Evolutionary conservation across 805 yeast genomes (phyloP), one percentile per base, ranked within the genome.

Genomic region (Brettanomyces bruxellensis): DNA sequence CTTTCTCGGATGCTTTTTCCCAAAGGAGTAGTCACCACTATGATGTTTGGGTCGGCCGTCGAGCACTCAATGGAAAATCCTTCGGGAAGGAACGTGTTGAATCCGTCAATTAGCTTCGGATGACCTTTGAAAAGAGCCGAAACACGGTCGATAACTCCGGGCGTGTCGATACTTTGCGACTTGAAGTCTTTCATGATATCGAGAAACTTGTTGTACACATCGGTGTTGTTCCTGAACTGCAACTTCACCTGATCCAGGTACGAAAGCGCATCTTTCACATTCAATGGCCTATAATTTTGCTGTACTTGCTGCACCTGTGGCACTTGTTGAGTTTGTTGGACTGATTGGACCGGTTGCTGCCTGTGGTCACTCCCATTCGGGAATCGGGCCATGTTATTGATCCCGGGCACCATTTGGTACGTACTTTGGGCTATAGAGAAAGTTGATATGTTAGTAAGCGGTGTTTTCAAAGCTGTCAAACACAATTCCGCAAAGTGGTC

Each of bases 161-260:
- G 99, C 0, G 99, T 93, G 64, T 93, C 98, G 57, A 93, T 90
- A 50, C 80, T 79, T 69, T 91, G 97, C 45, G 95, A 83, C 70
- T 95, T 95, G 71, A 93, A 95, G 62, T 95, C 99, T 70, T 95
- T 95, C 99, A 93, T 93, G 53, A 93, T 91, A 62, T 93, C 99
- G 59, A 93, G 73, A 59, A 95, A 93, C 64, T 86, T 89, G 65
- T 93, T 93, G 72, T 93, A 93, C 39, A 93, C 95, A 57, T 90
- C 97, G 0, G 98, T 95, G 67, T 91, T 95, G 53, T 81, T 77
- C 64, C 78, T 84, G 66, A 93, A 93, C 63, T 90, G 97, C 43
- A 83, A 76, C 66, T 93, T 93, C 45, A 93, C 99, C 66, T 90
- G 96, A 62, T 95, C 99, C 55, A 93, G 75, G 61, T 95, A 93